A percentile compares a stretch with the other conserved stretches of the same genome.
phyloP scores from a whole-genome alignment of 257 asterid species.

The Buddleja alternifolia region DNA sequence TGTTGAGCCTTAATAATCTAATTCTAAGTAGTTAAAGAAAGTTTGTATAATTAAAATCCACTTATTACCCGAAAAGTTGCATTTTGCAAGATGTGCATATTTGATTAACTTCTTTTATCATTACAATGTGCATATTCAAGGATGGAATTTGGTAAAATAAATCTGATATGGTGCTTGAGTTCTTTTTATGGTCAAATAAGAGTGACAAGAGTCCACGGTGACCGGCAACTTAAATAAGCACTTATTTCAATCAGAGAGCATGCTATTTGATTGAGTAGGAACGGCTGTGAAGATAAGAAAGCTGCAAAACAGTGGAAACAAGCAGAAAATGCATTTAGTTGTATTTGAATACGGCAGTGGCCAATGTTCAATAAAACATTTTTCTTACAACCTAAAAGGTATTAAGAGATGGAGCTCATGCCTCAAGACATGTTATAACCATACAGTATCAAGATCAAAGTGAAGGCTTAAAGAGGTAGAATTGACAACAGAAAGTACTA shows the following conservation, averaged over 20 bases:
- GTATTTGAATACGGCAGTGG: background rate
- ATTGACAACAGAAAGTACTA: background rate
- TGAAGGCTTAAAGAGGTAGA: background rate
- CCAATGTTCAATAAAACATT: background rate
- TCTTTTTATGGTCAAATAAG: no score
- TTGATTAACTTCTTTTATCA: no score
- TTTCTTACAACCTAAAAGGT: background rate
- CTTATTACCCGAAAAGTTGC: background rate
- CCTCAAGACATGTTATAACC: background rate
- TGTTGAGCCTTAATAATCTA: background rate
- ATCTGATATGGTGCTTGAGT: no score
- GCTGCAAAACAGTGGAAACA: constrained; percentile 9
- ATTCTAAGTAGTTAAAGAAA: constrained; percentile 3
- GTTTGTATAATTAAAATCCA: background rate
- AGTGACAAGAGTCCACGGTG: constrained; percentile 14
- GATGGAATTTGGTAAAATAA: no score
- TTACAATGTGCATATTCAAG: no score
- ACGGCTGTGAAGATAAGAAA: background rate
- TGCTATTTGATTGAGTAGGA: background rate
- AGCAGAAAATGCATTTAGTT: background rate
- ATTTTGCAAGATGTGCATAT: background rate
- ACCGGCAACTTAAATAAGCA: background rate
- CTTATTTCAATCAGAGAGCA: background rate
- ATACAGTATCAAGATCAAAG: background rate
- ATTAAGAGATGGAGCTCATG: constrained; percentile 5